phyloP scores from a whole-genome alignment of 257 asterid species.

The Handroanthus guayacan region DNA sequence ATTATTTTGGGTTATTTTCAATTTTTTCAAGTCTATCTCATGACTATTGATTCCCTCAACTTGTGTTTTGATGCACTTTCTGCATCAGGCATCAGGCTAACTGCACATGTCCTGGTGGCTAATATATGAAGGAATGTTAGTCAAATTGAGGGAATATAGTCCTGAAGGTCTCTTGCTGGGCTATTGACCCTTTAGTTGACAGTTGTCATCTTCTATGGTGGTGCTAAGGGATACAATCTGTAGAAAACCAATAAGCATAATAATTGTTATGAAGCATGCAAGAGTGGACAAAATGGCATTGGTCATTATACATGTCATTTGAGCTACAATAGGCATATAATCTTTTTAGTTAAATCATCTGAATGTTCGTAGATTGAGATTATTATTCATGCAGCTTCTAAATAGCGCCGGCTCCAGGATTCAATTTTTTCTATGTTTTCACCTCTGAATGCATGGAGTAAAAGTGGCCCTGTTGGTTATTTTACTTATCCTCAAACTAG shows the following conservation, averaged over 20 bases:
- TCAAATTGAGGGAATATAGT: not conserved
- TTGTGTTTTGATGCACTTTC: slow-evolving; percentile 13
- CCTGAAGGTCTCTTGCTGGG: slow-evolving; percentile 12
- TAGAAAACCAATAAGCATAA: slow-evolving; percentile 5
- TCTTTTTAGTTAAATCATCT: slow-evolving; percentile 7
- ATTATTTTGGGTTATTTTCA: not conserved
- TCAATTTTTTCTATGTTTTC: slow-evolving; percentile 20
- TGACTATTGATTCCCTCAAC: slow-evolving; percentile 15
- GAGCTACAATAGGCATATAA: slow-evolving; percentile 12
- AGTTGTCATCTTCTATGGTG: slow-evolving; percentile 23
- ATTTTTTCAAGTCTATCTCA: not conserved
- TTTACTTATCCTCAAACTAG: slow-evolving; percentile 7
- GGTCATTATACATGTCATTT: slow-evolving; percentile 20
- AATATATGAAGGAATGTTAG: no score
- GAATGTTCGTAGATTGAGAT: slow-evolving; percentile 14
- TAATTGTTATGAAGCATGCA: slow-evolving; percentile 13
- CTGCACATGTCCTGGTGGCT: slow-evolving; percentile 19
- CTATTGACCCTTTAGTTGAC: not conserved
- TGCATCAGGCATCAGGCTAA: slow-evolving; percentile 13
- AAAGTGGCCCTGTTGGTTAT: not conserved
- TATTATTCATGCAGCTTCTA: not conserved
- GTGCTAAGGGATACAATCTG: slow-evolving; percentile 3
- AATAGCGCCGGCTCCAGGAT: not conserved
- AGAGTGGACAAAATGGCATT: slow-evolving; percentile 11
- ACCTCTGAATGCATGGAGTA: not conserved